Evolutionary conservation across 768 basidiomycete genomes (phyloP).

Genomic region (Lyophyllum atratum): DNA sequence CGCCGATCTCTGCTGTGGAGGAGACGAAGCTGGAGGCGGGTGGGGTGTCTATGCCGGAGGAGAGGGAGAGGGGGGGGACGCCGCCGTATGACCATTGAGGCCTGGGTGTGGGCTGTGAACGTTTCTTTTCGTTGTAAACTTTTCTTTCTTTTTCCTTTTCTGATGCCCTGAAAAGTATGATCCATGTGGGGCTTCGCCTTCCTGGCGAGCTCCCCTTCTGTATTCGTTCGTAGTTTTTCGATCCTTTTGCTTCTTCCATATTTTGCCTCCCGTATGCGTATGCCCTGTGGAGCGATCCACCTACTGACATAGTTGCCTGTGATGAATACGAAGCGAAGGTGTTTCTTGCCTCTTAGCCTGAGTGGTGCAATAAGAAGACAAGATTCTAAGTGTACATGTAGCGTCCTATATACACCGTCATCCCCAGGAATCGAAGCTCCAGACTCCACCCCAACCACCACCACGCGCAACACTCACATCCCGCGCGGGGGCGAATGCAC

Average conservation of each 20-base stretch:
- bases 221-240: neutral
- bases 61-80: constrained; percentile 10
- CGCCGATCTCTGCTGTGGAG: neutral
- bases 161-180: constrained; percentile 9
- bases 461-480: neutral
- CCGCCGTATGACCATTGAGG: constrained; percentile 15
- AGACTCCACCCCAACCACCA: neutral
- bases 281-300: constrained; percentile 8
- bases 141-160: neutral
- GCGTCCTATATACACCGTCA: too few relatives aligned
- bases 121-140: neutral
- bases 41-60: neutral
- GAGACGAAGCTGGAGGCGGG: neutral
- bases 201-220: neutral
- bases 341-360: neutral
- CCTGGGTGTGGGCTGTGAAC: neutral
- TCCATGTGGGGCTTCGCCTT: constrained; percentile 1
- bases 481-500: neutral
- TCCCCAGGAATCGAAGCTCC: too few relatives aligned
- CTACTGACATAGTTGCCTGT: constrained; percentile 8
- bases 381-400: too few relatives aligned
- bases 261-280: constrained; percentile 3
- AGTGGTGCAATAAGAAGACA: too few relatives aligned
- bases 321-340: neutral
- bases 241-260: neutral